Base-by-base conservation (phyloP, 768 basidiomycete genomes). In the Porphyrellus cyaneotinctus region DNA sequence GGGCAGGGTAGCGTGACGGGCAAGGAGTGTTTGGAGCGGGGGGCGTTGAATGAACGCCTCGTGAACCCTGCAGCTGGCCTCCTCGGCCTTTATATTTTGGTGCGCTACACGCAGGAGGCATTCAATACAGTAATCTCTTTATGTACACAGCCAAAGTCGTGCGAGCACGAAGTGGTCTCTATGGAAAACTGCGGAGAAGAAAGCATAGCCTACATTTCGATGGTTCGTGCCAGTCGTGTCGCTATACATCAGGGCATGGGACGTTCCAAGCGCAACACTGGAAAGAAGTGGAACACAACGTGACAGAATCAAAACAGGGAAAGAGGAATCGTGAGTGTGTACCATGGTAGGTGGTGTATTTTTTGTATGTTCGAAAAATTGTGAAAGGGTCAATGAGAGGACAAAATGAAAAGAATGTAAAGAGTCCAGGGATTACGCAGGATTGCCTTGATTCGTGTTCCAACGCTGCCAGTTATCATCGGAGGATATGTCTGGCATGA, bases 381-480 rank as follows among this genome's bases (percentile, higher is more conserved):
- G 15, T 45, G 7, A 42, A 57, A 42, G 35, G 3, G 28, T 24
- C 15, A 22, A 51, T 24, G 32, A 37, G 38, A 38, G 18, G 23
- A 64, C 57, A 60, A 65, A 60, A 28, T 53, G 56, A 45, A 50
- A 13, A 17, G 28, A 43, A 39, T 11, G 6, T 6, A 33, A 9
- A 32, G 20, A 8, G 18, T 47, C 24, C 33, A 18, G 14, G 38
- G 32, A 30, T 56, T 36, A 59, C 30, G 28, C 52, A 28, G 32
- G 31, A 35, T 50, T 56, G 3, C 49, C 46, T 28, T 62, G 53
- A 18, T 56, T 53, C 33, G 51, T 43, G 46, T 36, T 47, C 57
- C 51, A 62, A 17, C 39, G 56, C 38, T 67, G 51, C 64, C 60
- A 65, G 30, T 50, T 58, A n/a, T 32, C 51, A 42, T 67, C 55